Percentiles rank a stretch among this genome's conserved stretches.
Conservation (phyloP, 768 basidiomycete genomes). For the Brasilioporus rufonigricans region DNA sequence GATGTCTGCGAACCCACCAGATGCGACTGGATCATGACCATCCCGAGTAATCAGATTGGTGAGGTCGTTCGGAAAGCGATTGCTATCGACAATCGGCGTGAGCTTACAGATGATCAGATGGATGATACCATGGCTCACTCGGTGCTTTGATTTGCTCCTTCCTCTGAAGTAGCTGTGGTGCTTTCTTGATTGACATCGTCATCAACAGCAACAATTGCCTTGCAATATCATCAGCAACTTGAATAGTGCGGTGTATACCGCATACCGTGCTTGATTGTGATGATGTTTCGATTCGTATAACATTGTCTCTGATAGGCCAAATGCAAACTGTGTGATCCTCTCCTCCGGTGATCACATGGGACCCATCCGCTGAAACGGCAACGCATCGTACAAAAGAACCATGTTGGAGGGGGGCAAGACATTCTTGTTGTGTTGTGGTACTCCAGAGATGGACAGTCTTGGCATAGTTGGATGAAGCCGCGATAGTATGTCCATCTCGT, state of each 20-base stretch:
- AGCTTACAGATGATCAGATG: not conserved
- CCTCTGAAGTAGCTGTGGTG: not conserved
- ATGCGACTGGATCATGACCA: not conserved
- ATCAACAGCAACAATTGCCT: not conserved
- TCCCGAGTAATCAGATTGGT: not conserved
- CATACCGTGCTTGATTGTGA: not conserved
- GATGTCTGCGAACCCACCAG: no score
- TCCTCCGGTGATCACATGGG: slow-evolving; percentile 2
- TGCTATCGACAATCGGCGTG: not conserved
- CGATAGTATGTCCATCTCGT: slow-evolving; percentile 7
- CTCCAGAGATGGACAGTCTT: slow-evolving; percentile 15
- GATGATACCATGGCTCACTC: not conserved
- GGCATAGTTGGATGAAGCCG: slow-evolving; percentile 8
- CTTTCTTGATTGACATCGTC: not conserved
- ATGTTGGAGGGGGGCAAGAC: slow-evolving; percentile 1
- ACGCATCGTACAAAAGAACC: not conserved
- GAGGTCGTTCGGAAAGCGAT: slow-evolving; percentile 1
- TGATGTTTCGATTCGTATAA: no score
- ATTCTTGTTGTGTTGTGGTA: not conserved
- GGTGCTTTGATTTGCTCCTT: not conserved
- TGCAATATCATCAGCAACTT: not conserved
- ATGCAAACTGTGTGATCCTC: not conserved
- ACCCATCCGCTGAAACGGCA: slow-evolving; percentile 1
- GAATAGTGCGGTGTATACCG: not conserved
- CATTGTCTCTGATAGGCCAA: not conserved